Evolutionary conservation across 2,329 filamentous ascomycete genomes (phyloP).

Genomic region (Hymenoscyphus fructigenus): DNA sequence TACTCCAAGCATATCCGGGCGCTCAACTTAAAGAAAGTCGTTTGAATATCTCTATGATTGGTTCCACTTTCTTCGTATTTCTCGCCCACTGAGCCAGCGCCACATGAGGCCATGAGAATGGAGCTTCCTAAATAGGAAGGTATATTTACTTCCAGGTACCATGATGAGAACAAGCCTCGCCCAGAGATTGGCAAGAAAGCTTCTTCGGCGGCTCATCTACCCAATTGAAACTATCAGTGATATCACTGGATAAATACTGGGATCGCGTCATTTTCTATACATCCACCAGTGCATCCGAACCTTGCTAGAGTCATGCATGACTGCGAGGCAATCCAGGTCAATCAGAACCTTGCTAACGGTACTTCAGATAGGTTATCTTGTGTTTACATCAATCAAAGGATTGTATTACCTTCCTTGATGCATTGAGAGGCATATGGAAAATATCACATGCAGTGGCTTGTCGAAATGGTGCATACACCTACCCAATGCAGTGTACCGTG

Average conservation of each 20-base stretch:
- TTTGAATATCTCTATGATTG: too few relatives aligned
- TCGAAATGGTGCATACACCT: neutral
- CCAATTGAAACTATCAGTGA: neutral
- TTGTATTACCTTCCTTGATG: neutral
- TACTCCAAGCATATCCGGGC: neutral
- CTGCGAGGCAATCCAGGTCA: neutral
- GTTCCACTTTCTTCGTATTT: neutral
- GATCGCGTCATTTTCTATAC: neutral
- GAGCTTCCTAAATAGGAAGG: neutral
- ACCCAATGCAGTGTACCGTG: neutral
- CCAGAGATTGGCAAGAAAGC: conserved; percentile 2
- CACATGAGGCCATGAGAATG: too few relatives aligned
- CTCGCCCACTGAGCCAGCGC: neutral
- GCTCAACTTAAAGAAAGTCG: too few relatives aligned
- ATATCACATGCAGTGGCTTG: neutral
- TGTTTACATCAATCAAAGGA: neutral
- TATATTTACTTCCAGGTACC: neutral
- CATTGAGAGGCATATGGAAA: neutral
- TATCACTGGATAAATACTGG: neutral
- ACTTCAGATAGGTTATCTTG: neutral
- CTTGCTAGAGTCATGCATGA: neutral
- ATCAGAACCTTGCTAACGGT: too few relatives aligned
- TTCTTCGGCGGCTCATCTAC: neutral
- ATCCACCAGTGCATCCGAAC: too few relatives aligned
- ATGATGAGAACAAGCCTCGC: neutral